Conservation (phyloP, 2,329 filamentous ascomycete species). For the Monilinia polystroma region DNA sequence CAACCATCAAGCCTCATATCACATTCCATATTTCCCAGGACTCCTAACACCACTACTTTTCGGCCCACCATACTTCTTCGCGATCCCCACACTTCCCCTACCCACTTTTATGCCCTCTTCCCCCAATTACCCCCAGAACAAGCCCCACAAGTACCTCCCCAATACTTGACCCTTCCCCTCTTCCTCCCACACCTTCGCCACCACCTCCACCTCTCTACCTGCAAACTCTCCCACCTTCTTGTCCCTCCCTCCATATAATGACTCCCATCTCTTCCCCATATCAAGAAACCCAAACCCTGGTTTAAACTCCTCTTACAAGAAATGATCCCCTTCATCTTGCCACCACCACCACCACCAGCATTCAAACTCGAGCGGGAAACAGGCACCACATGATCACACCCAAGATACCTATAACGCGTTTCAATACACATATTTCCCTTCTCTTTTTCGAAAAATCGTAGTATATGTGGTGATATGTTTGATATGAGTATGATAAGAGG, state of each 20-base stretch:
- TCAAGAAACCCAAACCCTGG: too few species aligned
- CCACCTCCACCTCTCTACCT: not conserved
- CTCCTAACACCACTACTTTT: too few species aligned
- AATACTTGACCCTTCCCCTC: not conserved
- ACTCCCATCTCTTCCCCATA: not conserved
- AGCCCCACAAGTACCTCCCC: not conserved
- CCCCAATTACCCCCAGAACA: too few species aligned
- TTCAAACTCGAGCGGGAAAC: not conserved
- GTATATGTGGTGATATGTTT: not conserved
- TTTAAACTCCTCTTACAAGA: not conserved
- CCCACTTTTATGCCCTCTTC: rapidly evolving
- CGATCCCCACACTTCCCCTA: not conserved
- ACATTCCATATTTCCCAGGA: too few species aligned
- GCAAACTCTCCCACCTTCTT: not conserved
- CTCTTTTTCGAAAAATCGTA: too few species aligned
- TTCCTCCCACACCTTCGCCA: not conserved
- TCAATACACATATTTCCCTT: not conserved
- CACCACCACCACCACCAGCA: not conserved
- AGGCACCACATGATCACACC: not conserved
- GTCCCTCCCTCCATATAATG: not conserved
- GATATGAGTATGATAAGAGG: too few species aligned
- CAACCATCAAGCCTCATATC: too few species aligned
- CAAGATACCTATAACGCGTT: not conserved
- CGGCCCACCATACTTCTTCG: not conserved
- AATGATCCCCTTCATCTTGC: not conserved